Base-by-base conservation (phyloP, 2,329 filamentous ascomycete genomes). In the Aquanectria penicillioides region DNA sequence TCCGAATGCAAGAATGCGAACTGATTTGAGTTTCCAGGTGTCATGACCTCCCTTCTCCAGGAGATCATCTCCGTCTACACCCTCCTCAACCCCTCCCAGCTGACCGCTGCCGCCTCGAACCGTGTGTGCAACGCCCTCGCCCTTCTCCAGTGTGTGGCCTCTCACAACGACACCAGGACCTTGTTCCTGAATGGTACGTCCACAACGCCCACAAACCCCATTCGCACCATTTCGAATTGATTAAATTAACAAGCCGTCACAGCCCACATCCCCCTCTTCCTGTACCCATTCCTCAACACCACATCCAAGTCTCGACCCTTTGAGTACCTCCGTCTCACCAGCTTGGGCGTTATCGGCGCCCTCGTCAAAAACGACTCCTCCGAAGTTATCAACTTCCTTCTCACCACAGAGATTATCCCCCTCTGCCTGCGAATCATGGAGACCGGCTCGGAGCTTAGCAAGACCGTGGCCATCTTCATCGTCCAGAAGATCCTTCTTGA, bases 41-140 rank as follows among this genome's bases (percentile, higher is more conserved):
- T 99, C 72, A 99, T 99, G 95, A 97, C 95, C 40, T 97, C 93
- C 52, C 83, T 99, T 20, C 86, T 98, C 28, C 94, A 98, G 77
- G 95, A 99, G 80, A 99, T 99, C 74, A 99, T 99, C 73, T 97
- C 94, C 10, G 95, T 99, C 53, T 99, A 99, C 75, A 96, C 93
- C 23, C 86, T 99, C 5, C 86, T 99, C 69, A 99, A 97, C 76
- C 95, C 95, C 6, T 97, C 93, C 46, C 94, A 98, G 79, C 86
- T 99, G 70, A 99, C 95, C 7, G 95, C 95, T 3, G 94, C 95
- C n/a, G 94, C 95, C 13, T 97, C 92, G 4, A 99, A 99, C 80
- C 85, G 95, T 65, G 95, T 99, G 57, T 99, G 95, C 81, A 99
- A 99, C 77, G 95, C 95, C 31, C 86, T 99, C 62, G 95, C 95